Percentiles rank a stretch among this genome's conserved stretches.
Evolutionary conservation across 352 stramenopile species (phyloP).

Genomic region (Hyaloperonospora brassicae): DNA sequence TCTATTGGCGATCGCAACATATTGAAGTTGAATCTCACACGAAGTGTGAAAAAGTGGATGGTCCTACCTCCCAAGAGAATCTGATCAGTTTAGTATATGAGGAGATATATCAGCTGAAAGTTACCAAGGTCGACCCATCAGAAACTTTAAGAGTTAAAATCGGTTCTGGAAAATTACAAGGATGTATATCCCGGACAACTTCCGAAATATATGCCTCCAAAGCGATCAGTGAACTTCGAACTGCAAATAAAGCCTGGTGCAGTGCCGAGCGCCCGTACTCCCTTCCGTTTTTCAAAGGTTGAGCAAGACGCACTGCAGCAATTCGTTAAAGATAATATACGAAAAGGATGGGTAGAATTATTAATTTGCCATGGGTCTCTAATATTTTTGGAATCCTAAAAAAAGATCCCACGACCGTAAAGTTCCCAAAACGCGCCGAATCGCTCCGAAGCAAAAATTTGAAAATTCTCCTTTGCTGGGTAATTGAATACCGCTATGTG

Average conservation of each 20-base stretch:
- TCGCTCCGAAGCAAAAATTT: conserved; percentile 12
- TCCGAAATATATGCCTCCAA: conserved; percentile 12
- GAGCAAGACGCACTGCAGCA: conserved; percentile 10
- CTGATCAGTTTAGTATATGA: background rate
- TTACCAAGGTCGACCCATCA: background rate
- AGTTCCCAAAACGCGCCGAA: conserved; percentile 8
- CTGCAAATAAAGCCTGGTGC: conserved; percentile 19
- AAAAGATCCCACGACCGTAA: conserved; percentile 10
- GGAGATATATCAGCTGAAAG: conserved; percentile 12
- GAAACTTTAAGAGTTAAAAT: background rate
- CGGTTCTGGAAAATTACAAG: background rate
- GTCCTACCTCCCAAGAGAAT: conserved; percentile 3
- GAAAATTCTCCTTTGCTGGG: conserved; percentile 7
- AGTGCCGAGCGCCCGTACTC: conserved; percentile 6
- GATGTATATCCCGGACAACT: conserved; percentile 15
- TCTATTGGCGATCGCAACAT: conserved; percentile 10
- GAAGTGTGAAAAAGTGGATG: conserved; percentile 5
- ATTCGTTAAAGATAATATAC: too few relatives aligned
- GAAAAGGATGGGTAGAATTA: conserved; percentile 23
- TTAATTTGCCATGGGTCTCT: conserved; percentile 19
- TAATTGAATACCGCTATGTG: background rate
- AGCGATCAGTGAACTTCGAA: conserved; percentile 15
- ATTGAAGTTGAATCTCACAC: conserved; percentile 1
- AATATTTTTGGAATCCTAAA: conserved; percentile 24
- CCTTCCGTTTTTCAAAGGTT: conserved; percentile 13